Evolutionary conservation across 768 basidiomycete genomes (phyloP), one percentile per base, ranked within the genome.

Genomic region (Tephrocybe sp.): DNA sequence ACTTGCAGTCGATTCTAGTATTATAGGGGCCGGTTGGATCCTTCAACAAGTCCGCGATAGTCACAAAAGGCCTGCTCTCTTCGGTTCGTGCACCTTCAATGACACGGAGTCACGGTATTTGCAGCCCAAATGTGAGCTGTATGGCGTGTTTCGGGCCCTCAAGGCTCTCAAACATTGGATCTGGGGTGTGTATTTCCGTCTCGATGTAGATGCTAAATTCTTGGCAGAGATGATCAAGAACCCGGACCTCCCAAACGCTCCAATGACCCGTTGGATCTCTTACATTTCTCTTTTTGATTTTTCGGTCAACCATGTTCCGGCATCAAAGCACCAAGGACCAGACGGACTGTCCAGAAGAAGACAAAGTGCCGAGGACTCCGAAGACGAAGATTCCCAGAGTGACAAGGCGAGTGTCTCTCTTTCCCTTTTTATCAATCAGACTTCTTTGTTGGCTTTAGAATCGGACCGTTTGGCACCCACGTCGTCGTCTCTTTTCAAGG

Each of bases 71-170:
- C 68, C 63, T 0, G 57, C 63, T 1, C 34, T 64, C 0, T 72
- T 54, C 49, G 66, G 69, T 0, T 71, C 64, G 1, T 62, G 65
- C 45, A 69, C 68, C 0, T 71, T 61, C 55, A 73, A 64, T 30
- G 56, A 66, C 0, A 41, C 47, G 0, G 64, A 72, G 49, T 47
- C 58, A 2, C 46, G 59, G 3, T 74, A 72, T 45, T 68, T 66
- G 0, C 70, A 73, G 50, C 61, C 69, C 0, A 73, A 74, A 42
- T 43, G 67, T 0, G 71, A 73, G 47, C 59, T 74, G 0, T 76
- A 69, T 41, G 66, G 72, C 0, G 41, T 72, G 0, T 74, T 61
- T 41, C 44, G 68, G 0, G 61, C 68, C 1, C 31, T 74, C n/a
- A 63, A 62, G 30, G 62, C 59, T 2, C 37, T 67, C 18, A 4